Evolutionary conservation across 2,329 filamentous ascomycete genomes (phyloP).

Genomic region (Colletotrichum tanaceti): DNA sequence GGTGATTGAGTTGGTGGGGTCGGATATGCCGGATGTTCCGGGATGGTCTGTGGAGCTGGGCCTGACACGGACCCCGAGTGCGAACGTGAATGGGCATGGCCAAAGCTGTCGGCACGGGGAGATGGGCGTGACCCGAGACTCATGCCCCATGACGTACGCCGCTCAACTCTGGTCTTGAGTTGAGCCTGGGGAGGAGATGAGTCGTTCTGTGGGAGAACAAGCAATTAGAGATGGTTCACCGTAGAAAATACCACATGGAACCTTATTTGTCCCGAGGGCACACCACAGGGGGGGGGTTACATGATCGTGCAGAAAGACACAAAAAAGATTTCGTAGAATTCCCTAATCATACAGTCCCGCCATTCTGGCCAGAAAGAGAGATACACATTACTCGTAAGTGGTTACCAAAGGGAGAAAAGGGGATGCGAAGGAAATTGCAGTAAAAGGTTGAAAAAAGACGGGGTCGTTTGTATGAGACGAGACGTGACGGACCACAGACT

Average conservation of each 20-base stretch:
- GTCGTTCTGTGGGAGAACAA: conserved; percentile 52
- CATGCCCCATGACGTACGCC: conserved; percentile 60
- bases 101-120: conserved; percentile 43
- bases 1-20: conserved; percentile 40
- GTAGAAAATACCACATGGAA: conserved; percentile 31
- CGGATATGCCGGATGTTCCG: conserved; percentile 36
- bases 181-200: conserved; percentile 50
- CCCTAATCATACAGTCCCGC: conserved; percentile 55
- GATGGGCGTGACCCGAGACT: conserved; percentile 50
- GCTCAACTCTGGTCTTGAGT: conserved; percentile 53
- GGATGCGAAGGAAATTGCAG: conserved; percentile 24
- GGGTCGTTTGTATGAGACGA: conserved; percentile 28
- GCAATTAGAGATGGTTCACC: conserved; percentile 43
- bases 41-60: conserved; percentile 29
- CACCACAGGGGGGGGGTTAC: conserved; percentile 42
- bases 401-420: conserved; percentile 39
- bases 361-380: conserved; percentile 47
- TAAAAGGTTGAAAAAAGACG: conserved; percentile 26
- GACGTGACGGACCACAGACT: conserved; percentile 27
- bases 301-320: conserved; percentile 46
- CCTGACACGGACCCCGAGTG: conserved; percentile 28
- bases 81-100: conserved; percentile 28
- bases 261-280: conserved; percentile 36
- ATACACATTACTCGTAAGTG: conserved; percentile 34
- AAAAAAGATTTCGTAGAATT: conserved; percentile 53